phyloP scores from a whole-genome alignment of 495 filamentous ascomycete genomes.

The Hypoxylon perforatum region DNA sequence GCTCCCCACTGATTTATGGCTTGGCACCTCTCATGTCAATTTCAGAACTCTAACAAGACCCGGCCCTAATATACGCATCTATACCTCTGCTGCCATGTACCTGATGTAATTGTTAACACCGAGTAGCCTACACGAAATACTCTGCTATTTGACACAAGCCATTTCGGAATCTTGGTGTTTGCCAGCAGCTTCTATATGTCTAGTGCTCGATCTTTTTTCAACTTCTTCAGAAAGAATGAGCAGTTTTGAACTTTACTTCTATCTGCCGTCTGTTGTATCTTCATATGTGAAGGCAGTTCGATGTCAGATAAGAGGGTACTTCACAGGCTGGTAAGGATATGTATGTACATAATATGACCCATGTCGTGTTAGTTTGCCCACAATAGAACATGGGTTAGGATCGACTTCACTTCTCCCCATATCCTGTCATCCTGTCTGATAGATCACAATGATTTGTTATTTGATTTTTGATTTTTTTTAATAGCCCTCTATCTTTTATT shows the following conservation, averaged over 20 bases:
- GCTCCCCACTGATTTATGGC: conserved; percentile 24
- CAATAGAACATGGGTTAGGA: conserved; percentile 13
- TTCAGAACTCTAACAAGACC: conserved; percentile 34
- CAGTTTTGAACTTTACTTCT: background rate
- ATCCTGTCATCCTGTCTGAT: conserved; percentile 10
- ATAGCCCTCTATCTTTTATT: too few species aligned
- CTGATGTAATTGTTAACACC: background rate
- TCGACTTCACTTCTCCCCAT: conserved; percentile 8
- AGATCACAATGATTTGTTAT: conserved; percentile 24
- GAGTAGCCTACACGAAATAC: too few species aligned
- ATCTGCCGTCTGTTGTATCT: background rate
- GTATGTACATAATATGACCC: conserved; percentile 5
- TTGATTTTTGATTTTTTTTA: conserved; percentile 12
- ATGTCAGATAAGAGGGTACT: background rate
- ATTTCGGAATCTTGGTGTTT: too few species aligned
- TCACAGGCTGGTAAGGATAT: background rate
- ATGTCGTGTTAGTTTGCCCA: conserved; percentile 12
- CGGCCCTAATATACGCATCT: conserved; percentile 28
- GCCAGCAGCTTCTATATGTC: too few species aligned
- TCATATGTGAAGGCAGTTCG: background rate
- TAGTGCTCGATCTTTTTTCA: too few species aligned
- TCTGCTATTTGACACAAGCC: too few species aligned
- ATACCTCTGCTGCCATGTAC: background rate
- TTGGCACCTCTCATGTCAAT: conserved; percentile 40
- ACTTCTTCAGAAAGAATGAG: background rate